These are phyloP conservation scores for Prunella vulgaris DNA, from an alignment of 257 asterid genomes.

Conservation along the genomic window DNA sequence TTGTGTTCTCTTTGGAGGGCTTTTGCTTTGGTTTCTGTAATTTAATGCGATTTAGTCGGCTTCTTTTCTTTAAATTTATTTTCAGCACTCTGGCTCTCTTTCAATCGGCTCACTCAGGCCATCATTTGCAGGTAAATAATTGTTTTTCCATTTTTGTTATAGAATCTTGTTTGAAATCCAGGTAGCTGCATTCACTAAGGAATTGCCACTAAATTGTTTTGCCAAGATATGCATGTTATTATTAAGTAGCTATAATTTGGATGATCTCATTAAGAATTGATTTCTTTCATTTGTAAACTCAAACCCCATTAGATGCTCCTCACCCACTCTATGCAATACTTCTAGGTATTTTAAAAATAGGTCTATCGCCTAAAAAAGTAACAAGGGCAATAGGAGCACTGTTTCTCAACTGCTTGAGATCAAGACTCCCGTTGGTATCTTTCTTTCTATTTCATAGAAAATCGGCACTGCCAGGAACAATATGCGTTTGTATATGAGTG, in stretches of 20 bases:
- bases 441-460: neutral
- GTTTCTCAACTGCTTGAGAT: neutral
- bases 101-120: constrained; percentile 13
- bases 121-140: constrained; percentile 22
- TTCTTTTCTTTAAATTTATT: neutral
- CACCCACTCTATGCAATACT: neutral
- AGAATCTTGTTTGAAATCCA: constrained; percentile 3
- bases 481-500: neutral
- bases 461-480: neutral
- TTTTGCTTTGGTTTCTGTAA: neutral
- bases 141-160: neutral
- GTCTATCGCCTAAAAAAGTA: neutral
- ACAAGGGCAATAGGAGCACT: neutral
- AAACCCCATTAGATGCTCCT: neutral
- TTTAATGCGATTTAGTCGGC: constrained; percentile 1
- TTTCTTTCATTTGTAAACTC: neutral
- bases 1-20: neutral
- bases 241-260: neutral
- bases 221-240: neutral
- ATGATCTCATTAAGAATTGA: constrained; percentile 12
- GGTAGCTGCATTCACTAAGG: neutral
- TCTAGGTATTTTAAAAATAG: neutral
- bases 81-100: constrained; percentile 23
- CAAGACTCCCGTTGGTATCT: neutral
- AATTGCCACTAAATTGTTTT: neutral